Evolutionary conservation across 164 flowering plant genomes (phyloP).

Genomic region (Annona squamosa): DNA sequence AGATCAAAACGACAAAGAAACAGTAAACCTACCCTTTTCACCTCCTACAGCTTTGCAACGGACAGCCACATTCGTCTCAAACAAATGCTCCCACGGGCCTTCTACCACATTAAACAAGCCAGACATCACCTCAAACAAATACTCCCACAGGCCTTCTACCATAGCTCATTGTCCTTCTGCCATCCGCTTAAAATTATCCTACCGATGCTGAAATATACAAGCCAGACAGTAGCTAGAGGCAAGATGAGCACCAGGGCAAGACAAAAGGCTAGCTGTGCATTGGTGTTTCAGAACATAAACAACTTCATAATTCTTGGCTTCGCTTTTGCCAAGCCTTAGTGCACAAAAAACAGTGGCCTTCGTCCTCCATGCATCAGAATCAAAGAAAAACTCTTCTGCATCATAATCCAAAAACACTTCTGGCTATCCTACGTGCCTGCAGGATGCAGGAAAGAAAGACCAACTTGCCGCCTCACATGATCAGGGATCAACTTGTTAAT

Average conservation of each 20-base stretch:
- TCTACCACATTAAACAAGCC: no score
- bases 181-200: constrained; percentile 9
- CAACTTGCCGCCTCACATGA: constrained; percentile 55
- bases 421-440: constrained; percentile 24
- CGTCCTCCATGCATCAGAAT: background rate
- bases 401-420: background rate
- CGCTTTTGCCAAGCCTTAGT: background rate
- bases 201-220: constrained; percentile 18
- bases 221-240: constrained; percentile 9
- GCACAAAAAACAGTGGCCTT: background rate
- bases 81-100: background rate
- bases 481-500: constrained; percentile 76
- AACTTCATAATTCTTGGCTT: background rate
- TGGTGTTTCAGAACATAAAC: background rate
- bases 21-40: background rate
- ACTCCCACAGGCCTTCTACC: constrained; percentile 4
- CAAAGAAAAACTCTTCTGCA: no score
- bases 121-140: constrained; percentile 1
- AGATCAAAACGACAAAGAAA: constrained; percentile 1
- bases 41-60: background rate
- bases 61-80: constrained; percentile 1
- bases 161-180: constrained; percentile 13
- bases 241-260: constrained; percentile 5
- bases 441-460: constrained; percentile 35
- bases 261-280: constrained; percentile 4